Evolutionary conservation across 495 filamentous ascomycete genomes (phyloP).

Genomic region (Saxispiralis lemnorum): DNA sequence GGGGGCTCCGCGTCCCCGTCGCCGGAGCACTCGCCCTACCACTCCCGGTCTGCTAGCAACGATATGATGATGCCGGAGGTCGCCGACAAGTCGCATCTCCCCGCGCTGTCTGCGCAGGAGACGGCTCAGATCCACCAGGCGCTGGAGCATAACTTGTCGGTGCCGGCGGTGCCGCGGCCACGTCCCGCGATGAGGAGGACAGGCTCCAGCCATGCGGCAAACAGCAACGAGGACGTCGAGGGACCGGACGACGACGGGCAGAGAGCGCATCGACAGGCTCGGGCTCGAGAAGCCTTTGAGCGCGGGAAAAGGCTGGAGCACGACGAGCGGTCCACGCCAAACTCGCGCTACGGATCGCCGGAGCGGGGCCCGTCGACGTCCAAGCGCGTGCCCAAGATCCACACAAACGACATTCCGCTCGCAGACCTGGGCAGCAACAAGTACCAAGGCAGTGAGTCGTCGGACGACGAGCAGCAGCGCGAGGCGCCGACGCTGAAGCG

Average conservation of each 20-base stretch:
- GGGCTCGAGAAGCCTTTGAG: slow-evolving; percentile 12
- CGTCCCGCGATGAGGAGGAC: slow-evolving; percentile 13
- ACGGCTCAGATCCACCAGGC: slow-evolving; percentile 10
- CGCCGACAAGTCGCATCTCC: slow-evolving; percentile 6
- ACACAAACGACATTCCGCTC: slow-evolving; percentile 24
- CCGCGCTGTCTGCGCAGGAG: slow-evolving; percentile 10
- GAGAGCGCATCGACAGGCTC: slow-evolving; percentile 2
- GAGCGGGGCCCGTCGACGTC: not conserved
- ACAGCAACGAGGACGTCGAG: slow-evolving; percentile 1
- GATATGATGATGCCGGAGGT: slow-evolving; percentile 6
- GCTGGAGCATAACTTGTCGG: not conserved
- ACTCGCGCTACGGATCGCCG: slow-evolving; percentile 11
- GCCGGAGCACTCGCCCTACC: slow-evolving; percentile 4
- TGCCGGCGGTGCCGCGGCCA: slow-evolving; percentile 7
- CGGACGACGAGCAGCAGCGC: slow-evolving; percentile 10
- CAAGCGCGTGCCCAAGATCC: not conserved
- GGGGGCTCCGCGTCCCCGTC: not conserved
- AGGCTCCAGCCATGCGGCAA: not conserved
- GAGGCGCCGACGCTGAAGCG: slow-evolving; percentile 9
- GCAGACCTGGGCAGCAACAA: slow-evolving; percentile 18
- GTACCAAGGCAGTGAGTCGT: slow-evolving; percentile 19
- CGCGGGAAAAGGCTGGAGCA: slow-evolving; percentile 14
- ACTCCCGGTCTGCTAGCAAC: slow-evolving; percentile 7
- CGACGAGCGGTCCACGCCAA: slow-evolving; percentile 9
- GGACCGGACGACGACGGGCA: slow-evolving; percentile 3